A percentile compares a stretch with the other conserved stretches of the same genome.
Conservation (phyloP, 2,329 filamentous ascomycete genomes). For the Paraphaeosphaeria minitans region DNA sequence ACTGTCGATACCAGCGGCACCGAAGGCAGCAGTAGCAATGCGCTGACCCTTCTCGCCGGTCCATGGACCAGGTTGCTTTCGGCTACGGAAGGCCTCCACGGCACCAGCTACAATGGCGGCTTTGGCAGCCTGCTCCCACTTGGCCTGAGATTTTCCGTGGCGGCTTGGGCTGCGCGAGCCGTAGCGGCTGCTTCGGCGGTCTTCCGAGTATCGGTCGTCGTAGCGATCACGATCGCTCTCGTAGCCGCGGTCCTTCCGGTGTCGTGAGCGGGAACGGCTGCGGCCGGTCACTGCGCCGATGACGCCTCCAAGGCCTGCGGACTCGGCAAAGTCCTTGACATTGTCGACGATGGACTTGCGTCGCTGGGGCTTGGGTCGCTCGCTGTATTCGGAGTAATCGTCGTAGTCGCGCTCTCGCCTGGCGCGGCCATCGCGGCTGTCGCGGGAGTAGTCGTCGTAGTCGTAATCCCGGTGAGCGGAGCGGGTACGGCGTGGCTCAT, state of each 20-base stretch:
- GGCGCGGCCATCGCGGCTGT: slow-evolving; percentile 51
- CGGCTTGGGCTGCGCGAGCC: slow-evolving; percentile 58
- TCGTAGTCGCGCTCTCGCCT: slow-evolving; percentile 56
- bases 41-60: slow-evolving; percentile 90
- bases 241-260: slow-evolving; percentile 57
- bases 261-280: slow-evolving; percentile 67
- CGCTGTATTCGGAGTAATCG: slow-evolving; percentile 53
- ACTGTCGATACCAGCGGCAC: slow-evolving; percentile 85
- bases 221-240: slow-evolving; percentile 49
- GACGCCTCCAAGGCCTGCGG: slow-evolving; percentile 62
- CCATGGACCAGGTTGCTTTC: slow-evolving; percentile 89
- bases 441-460: slow-evolving; percentile 53
- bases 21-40: slow-evolving; percentile 82
- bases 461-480: slow-evolving; percentile 68
- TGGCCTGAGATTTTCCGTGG: slow-evolving; percentile 66
- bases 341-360: slow-evolving; percentile 64
- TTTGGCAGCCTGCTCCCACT: slow-evolving; percentile 78
- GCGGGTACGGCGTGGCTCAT: slow-evolving; percentile 62
- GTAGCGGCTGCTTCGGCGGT: slow-evolving; percentile 51
- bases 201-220: slow-evolving; percentile 33
- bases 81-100: slow-evolving; percentile 86
- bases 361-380: slow-evolving; percentile 52
- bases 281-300: slow-evolving; percentile 57
- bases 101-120: slow-evolving; percentile 89
- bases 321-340: slow-evolving; percentile 60